Base-by-base conservation (phyloP, 2,329 filamentous ascomycete species). In the Tolypocladium pustulatum region DNA sequence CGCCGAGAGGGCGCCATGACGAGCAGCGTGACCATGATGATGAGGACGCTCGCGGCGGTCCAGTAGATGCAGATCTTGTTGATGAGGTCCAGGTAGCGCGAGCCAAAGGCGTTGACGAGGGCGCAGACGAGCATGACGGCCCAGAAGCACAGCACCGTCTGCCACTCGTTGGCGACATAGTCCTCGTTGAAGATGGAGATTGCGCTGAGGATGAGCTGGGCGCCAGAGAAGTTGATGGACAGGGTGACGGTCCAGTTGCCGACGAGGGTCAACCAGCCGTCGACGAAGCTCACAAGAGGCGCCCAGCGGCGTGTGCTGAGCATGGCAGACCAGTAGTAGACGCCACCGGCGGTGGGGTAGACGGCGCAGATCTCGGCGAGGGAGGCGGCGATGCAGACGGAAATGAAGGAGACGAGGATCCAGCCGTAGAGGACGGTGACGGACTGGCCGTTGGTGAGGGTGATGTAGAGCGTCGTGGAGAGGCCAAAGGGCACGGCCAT, bases 351-450 rank as follows among this genome's bases (percentile, higher is more conserved):
- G 5, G 76, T 80, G 0, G 78, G 78, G 64, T 82, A 89, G n/a
- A 85, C 84, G 7, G 84, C 86, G 60, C 88, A 78, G 65, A 89
- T 91, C 70, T 91, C 88, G 61, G 87, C 87, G 46, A 91, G 78
- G 20, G 85, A 89, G 15, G 85, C 81, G 32, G 87, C 86, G 61
- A 90, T 80, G 67, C 85, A 89, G 53, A 90, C 67, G 63, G 89
- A 90, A 73, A 88, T 90, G 61, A 89, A 68, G 53, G 85, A 83
- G 36, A 84, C 82, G 22, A 83, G 77, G 37, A 73, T 58, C 72
- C 87, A 76, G 30, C 89, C 89, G 86, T 87, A 93, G 60, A 92
- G 80, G 43, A 91, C 83, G 60, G 85, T 82, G n/a, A 83, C 85
- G 38, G 86, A 81, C 1, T 89, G 88, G 56, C 89, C 89, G 57